Percentiles rank a stretch among this genome's conserved stretches.
Evolutionary conservation across 257 asterid genomes (phyloP).

Genomic region (Nicotiana knightiana): DNA sequence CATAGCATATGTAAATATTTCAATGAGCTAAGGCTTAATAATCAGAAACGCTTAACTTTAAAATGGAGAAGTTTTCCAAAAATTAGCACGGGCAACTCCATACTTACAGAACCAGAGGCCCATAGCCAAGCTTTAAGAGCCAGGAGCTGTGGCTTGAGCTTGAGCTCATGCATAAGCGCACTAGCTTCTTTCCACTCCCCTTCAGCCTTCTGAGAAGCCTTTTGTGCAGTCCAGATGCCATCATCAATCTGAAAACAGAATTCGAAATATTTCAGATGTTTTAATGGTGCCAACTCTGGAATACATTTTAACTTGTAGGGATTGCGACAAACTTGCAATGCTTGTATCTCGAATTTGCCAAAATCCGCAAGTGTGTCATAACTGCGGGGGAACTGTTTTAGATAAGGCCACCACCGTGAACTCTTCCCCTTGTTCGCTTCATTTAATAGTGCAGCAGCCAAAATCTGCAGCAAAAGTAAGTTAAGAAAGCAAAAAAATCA

Average conservation of each 20-base stretch:
- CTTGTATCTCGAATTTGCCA: slow-evolving; percentile 52
- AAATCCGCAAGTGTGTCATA: slow-evolving; percentile 61
- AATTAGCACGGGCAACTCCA: not conserved
- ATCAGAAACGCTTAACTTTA: not conserved
- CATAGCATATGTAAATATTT: not conserved
- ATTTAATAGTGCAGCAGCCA: slow-evolving; percentile 57
- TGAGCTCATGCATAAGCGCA: slow-evolving; percentile 44
- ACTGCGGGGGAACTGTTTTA: slow-evolving; percentile 62
- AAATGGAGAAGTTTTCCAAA: slow-evolving; percentile 30
- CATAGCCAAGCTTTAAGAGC: slow-evolving; percentile 81
- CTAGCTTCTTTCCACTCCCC: slow-evolving; percentile 66
- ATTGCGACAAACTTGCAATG: slow-evolving; percentile 54
- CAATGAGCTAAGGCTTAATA: slow-evolving; percentile 8
- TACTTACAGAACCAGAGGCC: slow-evolving; percentile 86
- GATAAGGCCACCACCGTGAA: slow-evolving; percentile 67
- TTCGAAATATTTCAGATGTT: slow-evolving; percentile 21
- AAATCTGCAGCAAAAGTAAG: slow-evolving; percentile 37
- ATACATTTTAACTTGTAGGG: not conserved
- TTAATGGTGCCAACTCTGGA: slow-evolving; percentile 2
- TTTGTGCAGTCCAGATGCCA: slow-evolving; percentile 84
- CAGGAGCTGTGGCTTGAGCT: slow-evolving; percentile 51
- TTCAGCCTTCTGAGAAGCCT: slow-evolving; percentile 46
- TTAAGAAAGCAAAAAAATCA: not conserved
- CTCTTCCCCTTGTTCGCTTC: slow-evolving; percentile 65
- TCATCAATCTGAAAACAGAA: slow-evolving; percentile 63